Percentiles rank a stretch among this genome's conserved stretches.
phyloP scores from a whole-genome alignment of 1,139 yeast genomes.

The Saccharomyces hybrid region DNA sequence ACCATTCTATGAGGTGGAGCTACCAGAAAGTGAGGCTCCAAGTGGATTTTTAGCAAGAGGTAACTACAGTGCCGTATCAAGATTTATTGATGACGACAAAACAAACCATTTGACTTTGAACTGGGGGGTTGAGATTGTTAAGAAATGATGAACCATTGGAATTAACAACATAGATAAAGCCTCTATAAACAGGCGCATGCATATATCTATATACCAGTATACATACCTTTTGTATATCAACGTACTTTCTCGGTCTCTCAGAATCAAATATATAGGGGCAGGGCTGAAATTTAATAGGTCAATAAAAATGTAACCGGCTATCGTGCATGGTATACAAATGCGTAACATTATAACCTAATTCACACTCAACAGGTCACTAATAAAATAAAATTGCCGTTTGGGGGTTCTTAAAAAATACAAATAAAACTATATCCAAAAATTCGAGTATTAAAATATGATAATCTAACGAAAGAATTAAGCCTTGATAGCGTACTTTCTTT shows the following conservation, averaged over 20 bases:
- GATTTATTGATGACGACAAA: slow-evolving; percentile 84
- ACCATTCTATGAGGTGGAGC: slow-evolving; percentile 68
- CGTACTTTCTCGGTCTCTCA: background rate
- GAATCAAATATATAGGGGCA: background rate
- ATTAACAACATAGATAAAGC: background rate
- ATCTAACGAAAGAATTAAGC: slow-evolving; percentile 50
- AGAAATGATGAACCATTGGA: slow-evolving; percentile 18
- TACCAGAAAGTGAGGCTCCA: slow-evolving; percentile 90
- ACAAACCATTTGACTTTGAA: slow-evolving; percentile 65
- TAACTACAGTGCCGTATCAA: slow-evolving; percentile 68
- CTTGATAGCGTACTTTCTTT: slow-evolving; percentile 96
- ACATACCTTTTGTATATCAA: background rate
- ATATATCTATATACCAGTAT: background rate
- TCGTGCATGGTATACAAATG: background rate
- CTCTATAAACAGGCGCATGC: background rate
- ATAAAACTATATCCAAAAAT: background rate
- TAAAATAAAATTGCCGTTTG: background rate
- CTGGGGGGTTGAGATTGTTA: slow-evolving; percentile 75
- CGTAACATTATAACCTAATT: background rate
- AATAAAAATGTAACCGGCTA: background rate
- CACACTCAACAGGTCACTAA: background rate
- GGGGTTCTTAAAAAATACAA: background rate
- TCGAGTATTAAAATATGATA: background rate
- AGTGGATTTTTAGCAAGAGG: slow-evolving; percentile 86
- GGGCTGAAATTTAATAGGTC: background rate